phyloP scores from a whole-genome alignment of 2,329 filamentous ascomycete genomes.

The Hypoxylon sp. region DNA sequence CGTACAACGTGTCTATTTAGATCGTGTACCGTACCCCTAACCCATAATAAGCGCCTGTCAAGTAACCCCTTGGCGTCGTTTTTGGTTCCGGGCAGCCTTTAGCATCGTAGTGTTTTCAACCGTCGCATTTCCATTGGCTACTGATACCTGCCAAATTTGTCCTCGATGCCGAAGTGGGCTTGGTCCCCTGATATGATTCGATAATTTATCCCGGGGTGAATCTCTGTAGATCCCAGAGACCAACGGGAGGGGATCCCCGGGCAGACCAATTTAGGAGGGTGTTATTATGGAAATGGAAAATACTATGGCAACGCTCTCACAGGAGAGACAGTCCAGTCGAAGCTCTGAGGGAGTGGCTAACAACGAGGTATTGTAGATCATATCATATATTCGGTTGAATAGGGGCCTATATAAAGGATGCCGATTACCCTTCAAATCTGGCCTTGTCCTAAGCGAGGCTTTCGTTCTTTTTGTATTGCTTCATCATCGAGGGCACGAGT shows the following conservation, averaged over 20 bases:
- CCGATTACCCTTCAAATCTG: conserved; percentile 5
- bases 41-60: conserved; percentile 12
- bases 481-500: conserved; percentile 11
- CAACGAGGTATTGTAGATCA: conserved; percentile 21
- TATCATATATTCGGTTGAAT: conserved; percentile 19
- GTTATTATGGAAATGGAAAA: conserved; percentile 30
- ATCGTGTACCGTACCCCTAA: conserved; percentile 21
- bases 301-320: conserved; percentile 23
- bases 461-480: conserved; percentile 33
- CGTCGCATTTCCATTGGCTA: conserved; percentile 36
- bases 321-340: conserved; percentile 22
- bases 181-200: conserved; percentile 31
- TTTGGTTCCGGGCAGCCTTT: conserved; percentile 33
- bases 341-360: conserved; percentile 6
- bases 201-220: conserved; percentile 36
- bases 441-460: conserved; percentile 18
- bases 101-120: conserved; percentile 40
- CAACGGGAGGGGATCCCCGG: conserved; percentile 24
- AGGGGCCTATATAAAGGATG: conserved; percentile 42
- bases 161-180: conserved; percentile 35
- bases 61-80: conserved; percentile 23
- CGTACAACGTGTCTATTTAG: conserved; percentile 5
- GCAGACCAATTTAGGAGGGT: conserved; percentile 41
- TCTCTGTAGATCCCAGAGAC: conserved; percentile 34
- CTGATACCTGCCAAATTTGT: conserved; percentile 34